Percentiles rank a stretch among this genome's conserved stretches.
phyloP scores from a whole-genome alignment of 1,284 basidiomycete genomes.

The Mycena sp. region DNA sequence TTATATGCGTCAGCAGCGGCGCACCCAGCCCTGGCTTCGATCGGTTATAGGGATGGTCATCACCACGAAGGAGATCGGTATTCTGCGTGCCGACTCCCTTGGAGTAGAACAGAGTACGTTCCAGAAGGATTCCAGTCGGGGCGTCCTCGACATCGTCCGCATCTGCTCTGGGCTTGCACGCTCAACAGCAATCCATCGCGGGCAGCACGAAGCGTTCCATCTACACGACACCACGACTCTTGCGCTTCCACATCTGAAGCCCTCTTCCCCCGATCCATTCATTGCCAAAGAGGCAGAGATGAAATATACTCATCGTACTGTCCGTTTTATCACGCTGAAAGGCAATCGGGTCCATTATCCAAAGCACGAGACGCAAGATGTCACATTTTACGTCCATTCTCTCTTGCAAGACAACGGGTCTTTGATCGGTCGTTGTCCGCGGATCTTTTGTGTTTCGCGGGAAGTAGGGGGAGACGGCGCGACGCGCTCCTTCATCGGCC shows the following conservation, averaged over 20 bases:
- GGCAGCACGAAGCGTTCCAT: constrained; percentile 15
- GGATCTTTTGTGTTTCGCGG: constrained; percentile 17
- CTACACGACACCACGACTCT: constrained; percentile 10
- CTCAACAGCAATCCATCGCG: constrained; percentile 5
- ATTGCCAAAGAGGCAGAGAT: constrained; percentile 2
- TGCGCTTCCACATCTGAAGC: background rate
- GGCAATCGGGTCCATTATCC: constrained; percentile 12
- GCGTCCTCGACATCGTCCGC: constrained; percentile 16
- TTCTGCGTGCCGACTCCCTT: constrained; percentile 17
- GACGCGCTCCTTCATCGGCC: constrained; percentile 6
- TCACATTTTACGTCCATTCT: constrained; percentile 10
- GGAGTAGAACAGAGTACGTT: constrained; percentile 15
- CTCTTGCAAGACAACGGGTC: constrained; percentile 10
- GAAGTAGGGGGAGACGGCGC: constrained; percentile 3
- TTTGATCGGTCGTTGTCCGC: constrained; percentile 12
- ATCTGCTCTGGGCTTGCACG: constrained; percentile 8
- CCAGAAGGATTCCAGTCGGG: constrained; percentile 7
- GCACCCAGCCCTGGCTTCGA: constrained; percentile 19
- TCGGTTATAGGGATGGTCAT: constrained; percentile 9
- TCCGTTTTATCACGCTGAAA: constrained; percentile 8
- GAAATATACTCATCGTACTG: constrained; percentile 9
- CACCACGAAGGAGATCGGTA: constrained; percentile 7
- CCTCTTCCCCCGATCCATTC: background rate
- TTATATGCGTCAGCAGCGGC: constrained; percentile 16
- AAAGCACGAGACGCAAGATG: background rate